phyloP scores from a whole-genome alignment of 1,284 basidiomycete species.

The Veloboletus limbatus region DNA sequence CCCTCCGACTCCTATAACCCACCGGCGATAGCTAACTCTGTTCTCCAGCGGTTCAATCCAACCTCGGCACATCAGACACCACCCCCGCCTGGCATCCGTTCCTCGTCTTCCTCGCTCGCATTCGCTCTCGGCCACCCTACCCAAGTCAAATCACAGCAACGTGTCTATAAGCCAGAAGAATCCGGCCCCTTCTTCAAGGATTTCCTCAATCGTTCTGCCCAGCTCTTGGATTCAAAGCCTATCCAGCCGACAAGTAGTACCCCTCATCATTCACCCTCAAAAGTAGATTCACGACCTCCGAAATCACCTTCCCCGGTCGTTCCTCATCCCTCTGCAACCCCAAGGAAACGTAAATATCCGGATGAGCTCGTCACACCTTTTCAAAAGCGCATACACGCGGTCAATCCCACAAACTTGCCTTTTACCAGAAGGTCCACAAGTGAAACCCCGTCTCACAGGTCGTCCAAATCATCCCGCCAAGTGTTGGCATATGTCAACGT shows the following conservation, averaged over 20 bases:
- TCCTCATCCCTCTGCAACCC: conserved; percentile 42
- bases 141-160: conserved; percentile 32
- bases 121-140: conserved; percentile 58
- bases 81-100: conserved; percentile 57
- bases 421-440: conserved; percentile 14
- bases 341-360: conserved; percentile 47
- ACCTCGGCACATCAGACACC: conserved; percentile 65
- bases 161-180: conserved; percentile 49
- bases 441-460: conserved; percentile 26
- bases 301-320: conserved; percentile 29
- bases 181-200: conserved; percentile 61
- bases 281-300: conserved; percentile 6
- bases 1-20: conserved; percentile 40
- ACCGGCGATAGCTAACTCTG: conserved; percentile 55
- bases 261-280: conserved; percentile 15
- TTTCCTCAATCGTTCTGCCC: conserved; percentile 56
- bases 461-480: conserved; percentile 37
- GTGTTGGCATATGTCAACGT: conserved; percentile 59
- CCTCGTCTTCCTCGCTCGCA: conserved; percentile 71
- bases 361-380: conserved; percentile 49
- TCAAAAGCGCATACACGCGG: conserved; percentile 47
- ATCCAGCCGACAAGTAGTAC: conserved; percentile 18
- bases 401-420: conserved; percentile 1
- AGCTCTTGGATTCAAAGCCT: conserved; percentile 30
- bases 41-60: conserved; percentile 58